Evolutionary conservation across 345 rosid species (phyloP).

Genomic region (Anastatica hierochuntica): DNA sequence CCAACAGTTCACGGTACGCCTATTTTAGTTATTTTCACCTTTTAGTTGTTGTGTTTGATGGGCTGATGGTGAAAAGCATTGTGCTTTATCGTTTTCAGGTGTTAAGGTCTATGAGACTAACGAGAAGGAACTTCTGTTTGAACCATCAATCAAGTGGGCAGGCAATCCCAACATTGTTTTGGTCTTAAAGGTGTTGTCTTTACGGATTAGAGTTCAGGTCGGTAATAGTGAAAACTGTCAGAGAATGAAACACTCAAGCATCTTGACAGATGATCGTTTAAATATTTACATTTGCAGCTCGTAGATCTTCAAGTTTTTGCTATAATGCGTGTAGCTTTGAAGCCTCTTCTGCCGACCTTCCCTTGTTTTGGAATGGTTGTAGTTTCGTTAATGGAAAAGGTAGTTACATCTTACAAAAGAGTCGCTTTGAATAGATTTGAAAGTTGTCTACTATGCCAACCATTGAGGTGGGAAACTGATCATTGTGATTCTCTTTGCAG

Average conservation of each 20-base stretch:
- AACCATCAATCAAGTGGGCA: conserved; percentile 70
- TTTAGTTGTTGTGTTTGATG: neutral
- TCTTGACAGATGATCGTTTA: neutral
- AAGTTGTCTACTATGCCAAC: neutral
- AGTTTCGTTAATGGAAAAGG: conserved; percentile 65
- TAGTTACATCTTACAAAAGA: conserved; percentile 11
- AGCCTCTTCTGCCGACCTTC: conserved; percentile 67
- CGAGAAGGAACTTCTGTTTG: conserved; percentile 57
- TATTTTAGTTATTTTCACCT: neutral
- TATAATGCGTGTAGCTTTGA: conserved; percentile 47
- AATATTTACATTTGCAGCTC: conserved; percentile 30
- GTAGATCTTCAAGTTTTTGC: conserved; percentile 51
- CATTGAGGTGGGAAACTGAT: neutral
- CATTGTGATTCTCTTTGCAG: conserved; percentile 28
- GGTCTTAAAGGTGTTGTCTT: conserved; percentile 44
- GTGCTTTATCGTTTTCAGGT: conserved; percentile 33
- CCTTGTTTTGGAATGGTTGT: conserved; percentile 58
- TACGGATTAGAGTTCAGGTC: conserved; percentile 52
- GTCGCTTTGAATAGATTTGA: neutral
- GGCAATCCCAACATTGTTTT: conserved; percentile 66
- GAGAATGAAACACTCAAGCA: neutral
- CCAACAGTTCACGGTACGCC: conserved; percentile 46
- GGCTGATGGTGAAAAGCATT: neutral
- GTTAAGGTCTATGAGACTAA: conserved; percentile 55
- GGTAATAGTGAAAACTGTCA: conserved; percentile 7